Evolutionary conservation across 352 stramenopile genomes (phyloP), one percentile per base, ranked within the genome.

Genomic region (Blastocystis sp.): DNA sequence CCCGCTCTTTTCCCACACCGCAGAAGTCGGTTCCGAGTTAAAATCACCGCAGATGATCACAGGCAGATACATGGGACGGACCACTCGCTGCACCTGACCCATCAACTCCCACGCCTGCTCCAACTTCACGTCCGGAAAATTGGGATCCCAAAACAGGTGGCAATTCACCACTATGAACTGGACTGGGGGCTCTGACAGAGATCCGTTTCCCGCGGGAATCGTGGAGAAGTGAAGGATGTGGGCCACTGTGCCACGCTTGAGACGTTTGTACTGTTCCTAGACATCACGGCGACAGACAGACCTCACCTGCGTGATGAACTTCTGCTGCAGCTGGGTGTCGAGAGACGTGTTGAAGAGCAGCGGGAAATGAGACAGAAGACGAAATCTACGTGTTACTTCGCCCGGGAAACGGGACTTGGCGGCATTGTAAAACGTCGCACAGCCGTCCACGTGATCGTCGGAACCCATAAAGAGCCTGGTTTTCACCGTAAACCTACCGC

Each of bases 21-120:
- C 94, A 84, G 94, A 98, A 73, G 94, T 93, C 47, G 97, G 96
- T 87, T 97, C 97, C 87, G 94, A 98, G 93, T 99, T 99, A 90
- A 99, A 98, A 90, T 99, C 97, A 55, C 97, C 97, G 91, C 96
- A 98, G 37, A 99, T 92, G 84, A 99, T 96, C 50, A 98, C 93
- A 41, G 96, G 96, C 37, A 98, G 73, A 20, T 37, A 11, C 39
- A 50, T 18, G 0, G 23, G 43, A 7, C 23, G 8, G 50, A 89
- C 76, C 39, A 91, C 29, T 4, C 37, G 55, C 76, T 95, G 92
- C 56, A 97, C 84, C 90, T 96, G 93, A 82, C 96, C 94, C 43
- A 96, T 73, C 3, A 98, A 91, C 68, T 94, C 93, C 62, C 94
- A 93, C 41, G 94, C 94, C 91, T 99, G 97, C 96, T 96, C 99